Evolutionary conservation across 352 stramenopile genomes (phyloP).

Genomic region (Phytophthora niederhauseri): DNA sequence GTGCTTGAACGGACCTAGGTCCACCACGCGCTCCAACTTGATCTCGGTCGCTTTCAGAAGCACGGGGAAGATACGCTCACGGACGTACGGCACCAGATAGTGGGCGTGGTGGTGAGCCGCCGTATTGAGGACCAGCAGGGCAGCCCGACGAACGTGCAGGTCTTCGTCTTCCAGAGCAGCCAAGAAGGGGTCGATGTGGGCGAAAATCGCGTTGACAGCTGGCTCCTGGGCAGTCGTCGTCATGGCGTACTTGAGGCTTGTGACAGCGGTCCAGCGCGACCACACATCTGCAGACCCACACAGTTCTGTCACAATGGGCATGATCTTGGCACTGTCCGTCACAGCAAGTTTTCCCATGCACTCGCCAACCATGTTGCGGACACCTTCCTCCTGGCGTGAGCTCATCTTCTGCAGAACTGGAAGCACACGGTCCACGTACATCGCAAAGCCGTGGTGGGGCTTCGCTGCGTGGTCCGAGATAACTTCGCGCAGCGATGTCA

Average conservation of each 20-base stretch:
- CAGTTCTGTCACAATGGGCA: slow-evolving; percentile 90
- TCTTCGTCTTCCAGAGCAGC: slow-evolving; percentile 95
- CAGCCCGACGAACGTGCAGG: slow-evolving; percentile 93
- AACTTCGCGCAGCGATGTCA: slow-evolving; percentile 96
- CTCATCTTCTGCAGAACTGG: slow-evolving; percentile 95
- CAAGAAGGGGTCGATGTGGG: slow-evolving; percentile 91
- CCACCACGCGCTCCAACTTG: slow-evolving; percentile 96
- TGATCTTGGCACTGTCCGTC: slow-evolving; percentile 89
- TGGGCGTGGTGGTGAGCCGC: slow-evolving; percentile 95
- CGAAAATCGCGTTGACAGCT: slow-evolving; percentile 56
- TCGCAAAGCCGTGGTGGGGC: slow-evolving; percentile 72
- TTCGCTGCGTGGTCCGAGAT: slow-evolving; percentile 88
- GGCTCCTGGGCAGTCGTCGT: slow-evolving; percentile 42
- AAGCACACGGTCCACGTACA: slow-evolving; percentile 90
- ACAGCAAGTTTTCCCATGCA: slow-evolving; percentile 96
- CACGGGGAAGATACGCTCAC: slow-evolving; percentile 90
- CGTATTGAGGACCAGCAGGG: slow-evolving; percentile 96
- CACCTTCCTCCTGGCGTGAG: slow-evolving; percentile 93
- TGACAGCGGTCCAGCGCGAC: slow-evolving; percentile 92
- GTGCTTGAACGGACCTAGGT: slow-evolving; percentile 99
- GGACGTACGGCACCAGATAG: slow-evolving; percentile 75
- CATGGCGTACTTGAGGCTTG: slow-evolving; percentile 92
- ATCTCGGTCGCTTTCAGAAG: slow-evolving; percentile 93
- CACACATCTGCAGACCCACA: slow-evolving; percentile 58
- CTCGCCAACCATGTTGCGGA: slow-evolving; percentile 98